phyloP scores from a whole-genome alignment of 306 rosid genomes.

The Alnus glutinosa region DNA sequence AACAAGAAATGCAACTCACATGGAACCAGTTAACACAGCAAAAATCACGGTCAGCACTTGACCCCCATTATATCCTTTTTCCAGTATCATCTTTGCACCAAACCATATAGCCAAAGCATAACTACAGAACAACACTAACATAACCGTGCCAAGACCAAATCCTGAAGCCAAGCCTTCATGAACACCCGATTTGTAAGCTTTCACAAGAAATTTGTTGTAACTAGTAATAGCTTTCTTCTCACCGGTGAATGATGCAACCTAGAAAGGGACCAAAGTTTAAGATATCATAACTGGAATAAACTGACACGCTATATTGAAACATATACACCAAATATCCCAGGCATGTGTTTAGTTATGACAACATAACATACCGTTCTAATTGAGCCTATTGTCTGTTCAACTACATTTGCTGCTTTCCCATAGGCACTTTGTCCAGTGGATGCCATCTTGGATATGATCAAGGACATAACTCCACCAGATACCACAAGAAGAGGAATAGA shows the following conservation, averaged over 20 bases:
- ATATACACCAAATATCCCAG: neutral
- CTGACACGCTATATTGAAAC: neutral
- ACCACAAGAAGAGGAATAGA: conserved; percentile 66
- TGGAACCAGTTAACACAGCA: conserved; percentile 61
- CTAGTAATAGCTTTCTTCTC: conserved; percentile 63
- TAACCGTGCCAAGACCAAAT: conserved; percentile 52
- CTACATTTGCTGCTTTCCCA: conserved; percentile 65
- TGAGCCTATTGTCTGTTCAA: conserved; percentile 71
- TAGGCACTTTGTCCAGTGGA: conserved; percentile 68
- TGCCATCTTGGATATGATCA: conserved; percentile 53
- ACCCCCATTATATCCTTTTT: conserved; percentile 71
- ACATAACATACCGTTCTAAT: conserved; percentile 57
- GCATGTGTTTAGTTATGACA: neutral
- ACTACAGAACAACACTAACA: conserved; percentile 43
- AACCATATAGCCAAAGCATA: conserved; percentile 67
- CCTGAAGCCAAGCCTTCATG: conserved; percentile 69
- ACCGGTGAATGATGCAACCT: conserved; percentile 82
- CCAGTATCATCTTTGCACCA: conserved; percentile 70
- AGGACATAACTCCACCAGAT: conserved; percentile 54
- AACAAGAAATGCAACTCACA: conserved; percentile 45
- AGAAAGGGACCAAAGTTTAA: conserved; percentile 9
- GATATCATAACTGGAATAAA: neutral
- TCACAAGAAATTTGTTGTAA: conserved; percentile 49
- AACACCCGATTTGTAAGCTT: conserved; percentile 69
- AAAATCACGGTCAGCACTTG: conserved; percentile 48